These are phyloP conservation scores for Escallonia herrerae DNA, from an alignment of 129 eudicot genomes.

Conservation along the genomic window DNA sequence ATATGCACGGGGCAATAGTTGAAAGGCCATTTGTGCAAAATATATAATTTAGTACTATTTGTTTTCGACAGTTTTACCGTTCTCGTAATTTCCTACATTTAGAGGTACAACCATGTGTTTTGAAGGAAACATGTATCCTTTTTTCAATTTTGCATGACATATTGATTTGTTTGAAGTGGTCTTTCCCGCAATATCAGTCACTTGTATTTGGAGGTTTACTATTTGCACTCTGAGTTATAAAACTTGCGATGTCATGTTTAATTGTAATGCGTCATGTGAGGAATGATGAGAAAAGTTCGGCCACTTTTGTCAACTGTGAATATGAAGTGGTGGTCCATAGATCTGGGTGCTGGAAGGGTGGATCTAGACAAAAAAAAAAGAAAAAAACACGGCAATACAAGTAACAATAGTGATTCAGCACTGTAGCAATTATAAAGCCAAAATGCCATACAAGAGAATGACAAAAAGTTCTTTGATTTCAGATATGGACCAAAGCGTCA, in stretches of 20 bases:
- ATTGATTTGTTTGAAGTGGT: neutral
- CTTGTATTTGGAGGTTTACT: neutral
- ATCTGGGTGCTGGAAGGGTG: conserved; percentile 17
- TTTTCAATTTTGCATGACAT: too few relatives aligned
- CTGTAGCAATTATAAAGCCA: conserved; percentile 9
- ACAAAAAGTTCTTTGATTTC: conserved; percentile 34
- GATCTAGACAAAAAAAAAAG: neutral
- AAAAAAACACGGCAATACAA: conserved; percentile 8
- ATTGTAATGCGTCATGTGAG: neutral
- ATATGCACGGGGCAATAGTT: too few relatives aligned
- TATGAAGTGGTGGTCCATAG: conserved; percentile 30
- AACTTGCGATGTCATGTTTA: neutral
- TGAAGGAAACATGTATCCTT: too few relatives aligned
- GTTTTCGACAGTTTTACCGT: too few relatives aligned
- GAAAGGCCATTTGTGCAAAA: too few relatives aligned
- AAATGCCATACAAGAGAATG: conserved; percentile 19
- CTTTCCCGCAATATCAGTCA: neutral
- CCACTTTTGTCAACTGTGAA: conserved; percentile 19
- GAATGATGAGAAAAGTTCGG: neutral
- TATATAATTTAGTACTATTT: too few relatives aligned
- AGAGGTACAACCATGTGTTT: too few relatives aligned
- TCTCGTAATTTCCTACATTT: too few relatives aligned
- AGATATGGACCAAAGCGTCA: conserved; percentile 85
- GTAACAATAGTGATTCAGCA: conserved; percentile 17
- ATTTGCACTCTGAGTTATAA: neutral